phyloP scores from a whole-genome alignment of 345 rosid species.

The Dovyalis caffra region DNA sequence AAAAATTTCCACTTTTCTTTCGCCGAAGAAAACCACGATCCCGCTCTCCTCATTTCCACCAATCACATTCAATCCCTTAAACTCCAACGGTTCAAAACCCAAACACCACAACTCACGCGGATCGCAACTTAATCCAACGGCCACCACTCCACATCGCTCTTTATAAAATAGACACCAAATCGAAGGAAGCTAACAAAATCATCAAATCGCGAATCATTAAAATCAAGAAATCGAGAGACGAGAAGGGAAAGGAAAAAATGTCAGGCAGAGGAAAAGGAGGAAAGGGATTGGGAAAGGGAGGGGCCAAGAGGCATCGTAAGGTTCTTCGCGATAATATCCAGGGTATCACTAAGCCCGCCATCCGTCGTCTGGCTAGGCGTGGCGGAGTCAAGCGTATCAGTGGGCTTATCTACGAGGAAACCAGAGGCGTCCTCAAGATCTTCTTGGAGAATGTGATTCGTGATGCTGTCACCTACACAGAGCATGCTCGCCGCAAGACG shows the following conservation, averaged over 20 bases:
- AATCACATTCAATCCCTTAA: background rate
- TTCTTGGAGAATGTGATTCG: background rate
- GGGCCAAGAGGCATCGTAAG: background rate
- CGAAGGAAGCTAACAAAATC: too few relatives aligned
- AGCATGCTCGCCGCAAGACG: background rate
- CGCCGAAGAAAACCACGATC: background rate
- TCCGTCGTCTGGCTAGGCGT: background rate
- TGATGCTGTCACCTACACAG: background rate
- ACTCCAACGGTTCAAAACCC: background rate
- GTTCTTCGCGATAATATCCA: background rate
- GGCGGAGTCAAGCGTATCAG: slow-evolving; percentile 2
- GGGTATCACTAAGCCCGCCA: background rate
- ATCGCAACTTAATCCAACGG: background rate
- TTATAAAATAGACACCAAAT: background rate
- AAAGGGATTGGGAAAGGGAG: slow-evolving; percentile 4
- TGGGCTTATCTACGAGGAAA: background rate
- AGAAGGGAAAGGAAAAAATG: background rate
- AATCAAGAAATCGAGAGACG: background rate
- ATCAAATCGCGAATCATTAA: too few relatives aligned
- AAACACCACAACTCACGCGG: background rate
- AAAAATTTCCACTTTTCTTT: background rate
- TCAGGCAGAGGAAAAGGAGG: background rate
- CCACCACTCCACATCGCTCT: background rate
- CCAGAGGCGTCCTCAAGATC: background rate
- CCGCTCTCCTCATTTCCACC: background rate